Base-by-base conservation (phyloP, 306 rosid species). In the Vigna hirtella region DNA sequence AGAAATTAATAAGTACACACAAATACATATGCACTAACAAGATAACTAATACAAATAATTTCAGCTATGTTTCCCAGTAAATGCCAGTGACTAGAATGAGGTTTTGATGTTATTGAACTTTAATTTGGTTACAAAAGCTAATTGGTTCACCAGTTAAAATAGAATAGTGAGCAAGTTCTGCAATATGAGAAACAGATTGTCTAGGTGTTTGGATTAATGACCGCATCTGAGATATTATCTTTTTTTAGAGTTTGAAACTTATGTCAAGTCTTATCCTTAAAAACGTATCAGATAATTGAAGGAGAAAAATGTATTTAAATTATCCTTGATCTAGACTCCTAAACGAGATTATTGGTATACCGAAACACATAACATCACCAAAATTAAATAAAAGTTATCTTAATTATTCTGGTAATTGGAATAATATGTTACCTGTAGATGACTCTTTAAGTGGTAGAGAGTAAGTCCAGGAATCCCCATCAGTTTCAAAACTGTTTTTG, bases 391-490 rank as follows among this genome's bases (percentile, higher is more conserved):
- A 9, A 30, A 4, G 2, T 70, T 26, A 8, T 24, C 43, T 43
- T 26, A 47, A 71, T 12, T 45, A 22, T 24, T 22, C 22, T 24
- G 24, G 38, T 20, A 7, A 24, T 14, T 45, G 3, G 13, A 67
- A 67, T 20, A 22, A 6, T 9, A n/a, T 15, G 14, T 83, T 82
- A 90, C 94, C 93, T 93, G 97, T 52, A 93, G 93, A 86, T 93
- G 98, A 82, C 97, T 91, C 79, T 93, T 93, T 45, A 93, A 82
- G 81, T 93, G 97, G 85, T 93, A 93, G 49, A 93, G 82, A 32
- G 92, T 91, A 79, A 93, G 97, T 63, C 98, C 98, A 32, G 89
- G 88, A 71, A 93, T 90, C 59, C 93, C 91, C 97, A 93, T 90
- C 45, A 91, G 88, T 85, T 93, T 91, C 95, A 93, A 82, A 15